Evolutionary conservation across 1,284 basidiomycete species (phyloP), one percentile per base, ranked within the genome.

Genomic region (Puccinia sorghi): DNA sequence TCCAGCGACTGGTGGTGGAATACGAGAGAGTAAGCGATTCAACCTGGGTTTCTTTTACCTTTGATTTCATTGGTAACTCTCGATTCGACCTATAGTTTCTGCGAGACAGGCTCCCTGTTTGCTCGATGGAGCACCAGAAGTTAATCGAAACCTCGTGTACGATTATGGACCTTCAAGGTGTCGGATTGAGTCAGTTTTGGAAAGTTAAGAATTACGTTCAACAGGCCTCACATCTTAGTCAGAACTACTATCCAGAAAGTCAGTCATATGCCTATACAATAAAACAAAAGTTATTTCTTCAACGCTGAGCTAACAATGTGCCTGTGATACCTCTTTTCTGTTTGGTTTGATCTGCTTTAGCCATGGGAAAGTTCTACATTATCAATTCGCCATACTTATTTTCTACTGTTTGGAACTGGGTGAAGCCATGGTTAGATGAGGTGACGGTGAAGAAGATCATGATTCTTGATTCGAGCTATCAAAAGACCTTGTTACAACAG

Each of bases 111-210:
- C 88, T 97, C 48, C 93, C 94, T 52, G 93, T 93, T 5, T 95
- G 93, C 86, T 88, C 91, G 72, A 86, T 86, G 52, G 87, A 89
- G 8, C 85, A 87, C 73, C 93, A 93, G 2, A 90, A 95, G 85
- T 90, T 93, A 79, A 91, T 99, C 84, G 95, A 98, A 86, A 98
- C 95, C n/a, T 93, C 90, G 79, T 98, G 95, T 89, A 98, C 96
- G 80, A 96, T 99, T 87, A 89, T 99, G 86, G 96, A 99, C 85
- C 89, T 99, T 80, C 86, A 90, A 80, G 89, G 89, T 84, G 94
- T 97, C 76, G 90, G 91, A 39, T 85, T 98, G 81, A 87, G 88
- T 80, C 90, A 90, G 84, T 99, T 97, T 85, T 94, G 91, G 86
- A 90, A 89, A 84, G 95, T 97, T 86, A 95, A 94, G 86, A 90